Evolutionary conservation across 768 basidiomycete species (phyloP), one percentile per base, ranked within the genome.

Genomic region (Mycena latifolia): DNA sequence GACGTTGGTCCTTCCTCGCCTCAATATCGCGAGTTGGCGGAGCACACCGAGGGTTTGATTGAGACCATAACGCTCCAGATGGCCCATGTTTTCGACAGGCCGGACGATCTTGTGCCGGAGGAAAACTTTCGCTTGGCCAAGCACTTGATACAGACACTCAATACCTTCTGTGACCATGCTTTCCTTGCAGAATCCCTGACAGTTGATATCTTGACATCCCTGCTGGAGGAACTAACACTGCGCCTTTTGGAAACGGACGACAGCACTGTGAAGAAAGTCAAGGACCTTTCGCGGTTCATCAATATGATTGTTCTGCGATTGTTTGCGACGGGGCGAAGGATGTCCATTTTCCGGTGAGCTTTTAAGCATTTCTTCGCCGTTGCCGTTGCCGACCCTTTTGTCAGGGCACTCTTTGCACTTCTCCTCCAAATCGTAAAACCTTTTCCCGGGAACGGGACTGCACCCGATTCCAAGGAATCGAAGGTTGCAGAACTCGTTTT

Each of bases 221-320:
- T 99, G n/a, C 81, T 99, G 61, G 94, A 96, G 73, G 96, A 98
- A 78, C 80, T 99, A 70, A 97, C 97, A 0, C 78, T 94, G 39
- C 90, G 97, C 9, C 85, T 99, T 24, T 85, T 99, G 22, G 94
- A 98, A 76, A 98, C 97, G 29, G 97, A 99, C 74, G 94, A 96
- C 71, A 94, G 89, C 69, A 78, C 84, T 18, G 86, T 92, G 51
- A 89, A 88, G 75, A 92, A 95, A 74, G 89, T 98, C 45, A 95
- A 96, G 75, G 98, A 99, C 75, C 75, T 99, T 63, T 96, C 95
- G 7, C 89, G 94, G 54, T 99, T 98, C 78, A 96, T 99, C 80
- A 99, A 99, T 78, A 96, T 98, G 94, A 96, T 99, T 63, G 92
- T 99, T 66, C 82, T 99, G 62, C 91, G 96, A 33, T 77, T 98